Evolutionary conservation across 345 rosid species (phyloP).

Genomic region (Ceriops tagal): DNA sequence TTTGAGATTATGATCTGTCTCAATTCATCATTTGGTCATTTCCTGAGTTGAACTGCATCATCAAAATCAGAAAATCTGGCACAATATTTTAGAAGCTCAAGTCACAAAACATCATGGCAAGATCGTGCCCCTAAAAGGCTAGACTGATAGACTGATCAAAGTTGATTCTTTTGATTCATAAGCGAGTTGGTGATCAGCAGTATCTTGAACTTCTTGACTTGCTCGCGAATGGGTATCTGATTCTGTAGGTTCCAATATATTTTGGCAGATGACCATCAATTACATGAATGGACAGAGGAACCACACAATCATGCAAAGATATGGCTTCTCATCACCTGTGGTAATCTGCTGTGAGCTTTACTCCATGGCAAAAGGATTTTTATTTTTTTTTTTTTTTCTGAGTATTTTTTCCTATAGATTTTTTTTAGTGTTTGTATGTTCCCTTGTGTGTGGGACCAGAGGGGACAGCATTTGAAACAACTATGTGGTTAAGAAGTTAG

Average conservation of each 20-base stretch:
- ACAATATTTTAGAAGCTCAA: background rate
- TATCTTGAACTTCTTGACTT: background rate
- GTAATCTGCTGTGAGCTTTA: conserved; percentile 39
- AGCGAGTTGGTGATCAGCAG: background rate
- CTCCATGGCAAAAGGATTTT: background rate
- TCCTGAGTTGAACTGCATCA: background rate
- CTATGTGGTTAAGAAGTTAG: too few species aligned
- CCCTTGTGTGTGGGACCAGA: too few species aligned
- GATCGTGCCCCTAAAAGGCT: background rate
- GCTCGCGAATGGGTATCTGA: background rate
- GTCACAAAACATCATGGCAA: background rate
- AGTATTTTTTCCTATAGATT: background rate
- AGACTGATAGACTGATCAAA: background rate
- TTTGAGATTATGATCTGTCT: background rate
- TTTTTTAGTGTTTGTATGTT: too few species aligned
- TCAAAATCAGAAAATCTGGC: too few species aligned
- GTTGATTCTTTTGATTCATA: background rate
- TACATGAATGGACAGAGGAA: conserved; percentile 67
- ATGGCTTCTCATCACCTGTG: conserved; percentile 86
- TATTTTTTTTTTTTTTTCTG: background rate
- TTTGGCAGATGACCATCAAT: conserved; percentile 72
- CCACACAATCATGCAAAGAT: conserved; percentile 71
- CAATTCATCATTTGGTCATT: background rate
- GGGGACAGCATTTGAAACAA: too few species aligned
- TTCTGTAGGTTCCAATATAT: background rate